Evolutionary conservation across 176 grass and related monocot genomes (phyloP).

Genomic region (Rhynchospora pubera): DNA sequence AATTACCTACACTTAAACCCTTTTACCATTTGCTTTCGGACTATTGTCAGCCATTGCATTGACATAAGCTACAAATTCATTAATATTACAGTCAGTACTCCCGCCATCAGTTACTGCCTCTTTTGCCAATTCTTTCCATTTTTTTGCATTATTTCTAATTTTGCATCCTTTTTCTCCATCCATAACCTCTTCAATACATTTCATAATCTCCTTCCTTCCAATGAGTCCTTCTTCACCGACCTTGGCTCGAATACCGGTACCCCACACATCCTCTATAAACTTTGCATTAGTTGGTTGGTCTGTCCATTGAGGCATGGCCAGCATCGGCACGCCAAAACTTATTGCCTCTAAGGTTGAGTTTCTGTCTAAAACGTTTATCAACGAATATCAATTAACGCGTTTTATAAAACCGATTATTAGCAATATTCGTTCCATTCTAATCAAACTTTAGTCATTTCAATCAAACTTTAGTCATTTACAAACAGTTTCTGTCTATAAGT

Average conservation of each 20-base stretch:
- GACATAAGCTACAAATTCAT: conserved; percentile 27
- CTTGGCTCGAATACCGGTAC: conserved; percentile 14
- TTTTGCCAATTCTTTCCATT: conserved; percentile 25
- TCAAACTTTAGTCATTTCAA: no score
- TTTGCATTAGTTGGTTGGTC: conserved; percentile 47
- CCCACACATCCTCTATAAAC: conserved; percentile 31
- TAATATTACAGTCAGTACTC: conserved; percentile 25
- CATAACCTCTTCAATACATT: conserved; percentile 46
- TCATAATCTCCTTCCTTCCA: conserved; percentile 27
- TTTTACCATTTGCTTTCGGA: not conserved
- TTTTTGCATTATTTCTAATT: conserved; percentile 20
- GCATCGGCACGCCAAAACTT: conserved; percentile 45
- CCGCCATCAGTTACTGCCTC: conserved; percentile 25
- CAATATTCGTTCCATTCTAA: no score
- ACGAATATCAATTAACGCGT: no score
- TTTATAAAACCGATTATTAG: no score
- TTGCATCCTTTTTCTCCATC: conserved; percentile 17
- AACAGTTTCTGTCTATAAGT: no score
- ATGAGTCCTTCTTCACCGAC: not conserved
- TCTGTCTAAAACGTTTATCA: no score
- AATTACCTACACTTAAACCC: not conserved
- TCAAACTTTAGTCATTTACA: no score
- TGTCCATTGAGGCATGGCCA: conserved; percentile 30
- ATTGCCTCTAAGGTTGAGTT: conserved; percentile 65
- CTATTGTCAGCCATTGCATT: not conserved